Conservation (phyloP, 805 yeast species). For the Schwanniomyces sp. region DNA sequence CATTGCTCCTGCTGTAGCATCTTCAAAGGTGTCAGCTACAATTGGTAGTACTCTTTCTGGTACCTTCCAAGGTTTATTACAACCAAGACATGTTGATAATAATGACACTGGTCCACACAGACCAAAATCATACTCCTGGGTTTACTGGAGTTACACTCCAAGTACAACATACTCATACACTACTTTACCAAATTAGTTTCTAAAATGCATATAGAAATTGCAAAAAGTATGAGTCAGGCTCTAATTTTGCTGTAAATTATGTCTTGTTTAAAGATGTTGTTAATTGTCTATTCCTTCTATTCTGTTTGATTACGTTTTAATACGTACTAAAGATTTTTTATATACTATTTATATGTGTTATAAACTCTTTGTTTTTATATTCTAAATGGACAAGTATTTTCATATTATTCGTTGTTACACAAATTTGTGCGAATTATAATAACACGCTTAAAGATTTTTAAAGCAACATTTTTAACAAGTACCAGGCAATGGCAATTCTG, state of each 20-base stretch:
- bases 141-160: constrained; percentile 53
- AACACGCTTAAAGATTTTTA: background rate
- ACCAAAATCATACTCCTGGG: constrained; percentile 30
- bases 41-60: constrained; percentile 23
- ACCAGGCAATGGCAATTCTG: constrained; percentile 5
- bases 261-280: background rate
- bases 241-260: constrained; percentile 5
- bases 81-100: constrained; percentile 78
- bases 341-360: constrained; percentile 1
- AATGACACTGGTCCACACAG: constrained; percentile 76
- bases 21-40: constrained; percentile 47
- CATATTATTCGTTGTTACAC: background rate
- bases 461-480: background rate
- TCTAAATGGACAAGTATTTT: background rate
- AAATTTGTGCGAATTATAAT: background rate
- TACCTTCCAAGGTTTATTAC: constrained; percentile 69
- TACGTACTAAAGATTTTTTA: background rate
- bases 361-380: constrained; percentile 3
- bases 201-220: background rate
- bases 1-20: constrained; percentile 90
- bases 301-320: background rate
- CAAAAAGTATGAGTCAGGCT: constrained; percentile 2
- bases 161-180: constrained; percentile 56
- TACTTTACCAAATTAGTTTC: constrained; percentile 35
- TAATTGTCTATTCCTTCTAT: background rate